Conservation (phyloP, 805 yeast species). For the Komagataella kurtzmanii region DNA sequence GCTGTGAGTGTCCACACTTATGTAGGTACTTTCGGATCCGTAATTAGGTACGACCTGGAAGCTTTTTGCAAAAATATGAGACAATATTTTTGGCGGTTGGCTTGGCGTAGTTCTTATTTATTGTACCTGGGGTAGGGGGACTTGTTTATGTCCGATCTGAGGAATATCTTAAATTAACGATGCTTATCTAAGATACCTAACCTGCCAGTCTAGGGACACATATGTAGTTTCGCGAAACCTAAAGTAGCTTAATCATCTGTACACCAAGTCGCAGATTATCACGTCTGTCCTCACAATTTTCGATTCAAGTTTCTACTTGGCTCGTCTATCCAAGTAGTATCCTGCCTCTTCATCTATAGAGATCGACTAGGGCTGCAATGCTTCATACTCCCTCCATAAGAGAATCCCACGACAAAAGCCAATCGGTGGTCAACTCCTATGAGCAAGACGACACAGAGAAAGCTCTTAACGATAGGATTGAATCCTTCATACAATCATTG, state of each 20-base stretch:
- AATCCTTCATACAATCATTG: conserved; percentile 8
- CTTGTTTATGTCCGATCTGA: not conserved
- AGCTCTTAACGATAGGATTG: not conserved
- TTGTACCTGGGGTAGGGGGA: not conserved
- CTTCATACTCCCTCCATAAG: not conserved
- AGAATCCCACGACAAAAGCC: not conserved
- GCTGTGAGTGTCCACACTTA: too few relatives aligned
- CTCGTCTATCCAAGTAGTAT: not conserved
- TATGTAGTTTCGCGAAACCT: not conserved
- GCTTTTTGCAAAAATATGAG: not conserved
- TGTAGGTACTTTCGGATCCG: too few relatives aligned
- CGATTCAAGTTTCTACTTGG: not conserved
- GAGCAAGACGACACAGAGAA: not conserved
- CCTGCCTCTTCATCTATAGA: not conserved
- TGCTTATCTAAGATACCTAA: not conserved
- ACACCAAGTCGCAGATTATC: not conserved
- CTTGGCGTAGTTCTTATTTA: not conserved
- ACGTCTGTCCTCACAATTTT: not conserved
- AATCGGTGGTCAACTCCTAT: not conserved
- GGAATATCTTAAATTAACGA: not conserved
- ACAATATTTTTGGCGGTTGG: not conserved
- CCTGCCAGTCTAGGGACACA: not conserved
- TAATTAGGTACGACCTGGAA: too few relatives aligned
- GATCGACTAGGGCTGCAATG: not conserved
- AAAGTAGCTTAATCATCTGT: not conserved